phyloP scores from a whole-genome alignment of 257 asterid genomes.

The Solanum pinnatisectum region DNA sequence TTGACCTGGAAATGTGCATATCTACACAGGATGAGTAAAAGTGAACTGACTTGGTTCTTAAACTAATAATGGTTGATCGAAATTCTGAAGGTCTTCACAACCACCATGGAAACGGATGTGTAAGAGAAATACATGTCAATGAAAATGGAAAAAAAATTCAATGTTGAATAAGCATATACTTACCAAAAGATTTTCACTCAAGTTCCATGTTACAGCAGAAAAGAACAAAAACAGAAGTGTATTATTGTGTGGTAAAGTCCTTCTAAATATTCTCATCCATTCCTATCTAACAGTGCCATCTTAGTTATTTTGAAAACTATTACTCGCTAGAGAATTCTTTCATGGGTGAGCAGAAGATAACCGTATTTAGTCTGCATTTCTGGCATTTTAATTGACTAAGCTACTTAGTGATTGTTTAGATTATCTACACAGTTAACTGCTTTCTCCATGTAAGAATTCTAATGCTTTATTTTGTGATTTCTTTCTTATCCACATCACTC shows the following conservation, averaged over 20 bases:
- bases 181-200: background rate
- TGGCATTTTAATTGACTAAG: background rate
- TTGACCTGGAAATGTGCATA: constrained; percentile 20
- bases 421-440: background rate
- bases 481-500: background rate
- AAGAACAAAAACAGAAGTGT: background rate
- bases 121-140: background rate
- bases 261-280: background rate
- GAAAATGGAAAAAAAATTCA: background rate
- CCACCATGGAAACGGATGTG: background rate
- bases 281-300: background rate
- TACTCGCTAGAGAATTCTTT: background rate
- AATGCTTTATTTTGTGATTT: background rate
- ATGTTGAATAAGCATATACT: background rate
- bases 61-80: background rate
- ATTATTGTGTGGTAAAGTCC: background rate
- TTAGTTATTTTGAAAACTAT: background rate
- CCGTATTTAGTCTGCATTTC: background rate
- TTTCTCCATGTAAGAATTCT: background rate
- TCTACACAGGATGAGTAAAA: background rate
- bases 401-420: background rate
- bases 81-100: background rate
- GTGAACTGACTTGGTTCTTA: background rate
- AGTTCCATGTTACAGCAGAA: background rate
- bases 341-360: background rate